Evolutionary conservation across 202 grass and related monocot genomes (phyloP), one percentile per base, ranked within the genome.

Genomic region (Carex sylvatica): DNA sequence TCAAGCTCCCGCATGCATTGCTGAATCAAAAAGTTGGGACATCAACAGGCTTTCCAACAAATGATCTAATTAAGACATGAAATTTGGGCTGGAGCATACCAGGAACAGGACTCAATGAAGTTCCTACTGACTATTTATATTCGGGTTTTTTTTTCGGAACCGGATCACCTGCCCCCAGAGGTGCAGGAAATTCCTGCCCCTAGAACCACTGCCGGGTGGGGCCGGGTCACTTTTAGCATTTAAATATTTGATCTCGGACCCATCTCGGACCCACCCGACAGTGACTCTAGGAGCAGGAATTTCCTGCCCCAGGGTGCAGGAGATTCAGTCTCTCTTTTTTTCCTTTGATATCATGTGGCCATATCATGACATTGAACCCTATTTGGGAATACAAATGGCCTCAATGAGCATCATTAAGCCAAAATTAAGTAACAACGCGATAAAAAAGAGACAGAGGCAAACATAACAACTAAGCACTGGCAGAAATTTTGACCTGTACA

Each of bases 1-100:
- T 85, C 72, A 23, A 89, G 70, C 65, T 89, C 62, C 63, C 82
- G 83, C 79, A 86, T 72, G 31, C 87, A 83, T 40, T 70, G 80
- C 87, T 86, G 67, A 58, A 83, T 85, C 16, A 79, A 28, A 35
- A 72, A 52, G 23, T 38, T 61, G 63, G 42, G 13, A 61, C 20
- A 42, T 88, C 76, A 89, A 77, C 66, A 33, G 74, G 40, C 23
- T 28, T 70, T 13, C 22, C 46, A 18, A 18, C 22, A 56, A 40
- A 36, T 24, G 64, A 68, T 42, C 30, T 40, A 12, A 80, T n/a
- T 15, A 63, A 47, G 4, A 61, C 35, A 16, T 36, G n/a, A 31
- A 75, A 75, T 47, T 75, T 60, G 58, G 12, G 40, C 24, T 16
- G 19, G 18, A 78, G 71, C n/a, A 72, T 31, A 61, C 59, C 36